These are phyloP conservation scores for Powellomyces hirtus DNA, from an alignment of 192 early-diverging fungal genomes.

Conservation along the genomic window DNA sequence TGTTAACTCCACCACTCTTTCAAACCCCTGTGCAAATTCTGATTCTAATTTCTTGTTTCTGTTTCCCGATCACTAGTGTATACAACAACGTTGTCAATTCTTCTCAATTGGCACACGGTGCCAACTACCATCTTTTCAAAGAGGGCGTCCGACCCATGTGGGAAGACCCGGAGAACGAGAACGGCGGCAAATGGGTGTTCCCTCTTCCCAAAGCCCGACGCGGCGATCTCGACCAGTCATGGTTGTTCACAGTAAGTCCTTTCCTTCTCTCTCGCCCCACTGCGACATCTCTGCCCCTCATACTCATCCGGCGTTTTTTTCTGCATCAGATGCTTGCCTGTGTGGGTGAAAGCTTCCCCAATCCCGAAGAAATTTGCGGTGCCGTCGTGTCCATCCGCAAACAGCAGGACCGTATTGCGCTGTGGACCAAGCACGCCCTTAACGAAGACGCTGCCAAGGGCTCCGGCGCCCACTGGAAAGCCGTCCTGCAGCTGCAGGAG, in stretches of 20 bases:
- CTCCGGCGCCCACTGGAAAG: constrained; percentile 34
- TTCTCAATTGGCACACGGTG: constrained; percentile 65
- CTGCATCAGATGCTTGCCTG: constrained; percentile 86
- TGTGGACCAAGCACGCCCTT: constrained; percentile 63
- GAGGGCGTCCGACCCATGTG: constrained; percentile 88
- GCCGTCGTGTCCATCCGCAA: constrained; percentile 85
- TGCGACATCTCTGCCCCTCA: too few relatives aligned
- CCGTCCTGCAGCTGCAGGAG: constrained; percentile 15
- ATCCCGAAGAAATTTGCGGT: constrained; percentile 80
- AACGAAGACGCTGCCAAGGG: constrained; percentile 12
- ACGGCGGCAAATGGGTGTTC: constrained; percentile 91
- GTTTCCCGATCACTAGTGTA: constrained; percentile 47
- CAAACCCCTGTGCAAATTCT: not conserved
- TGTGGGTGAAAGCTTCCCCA: constrained; percentile 83
- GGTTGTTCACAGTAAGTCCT: constrained; percentile 75
- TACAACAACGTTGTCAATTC: constrained; percentile 86
- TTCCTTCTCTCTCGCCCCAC: too few relatives aligned
- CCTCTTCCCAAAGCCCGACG: constrained; percentile 67
- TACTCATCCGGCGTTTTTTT: too few relatives aligned
- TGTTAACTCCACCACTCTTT: not conserved
- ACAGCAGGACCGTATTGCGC: constrained; percentile 74
- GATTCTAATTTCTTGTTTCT: not conserved
- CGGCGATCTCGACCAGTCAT: constrained; percentile 75
- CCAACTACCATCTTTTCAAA: constrained; percentile 96
- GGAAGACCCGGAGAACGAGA: constrained; percentile 88